Conservation (phyloP, 768 basidiomycete species). For the Boletus edulis region DNA sequence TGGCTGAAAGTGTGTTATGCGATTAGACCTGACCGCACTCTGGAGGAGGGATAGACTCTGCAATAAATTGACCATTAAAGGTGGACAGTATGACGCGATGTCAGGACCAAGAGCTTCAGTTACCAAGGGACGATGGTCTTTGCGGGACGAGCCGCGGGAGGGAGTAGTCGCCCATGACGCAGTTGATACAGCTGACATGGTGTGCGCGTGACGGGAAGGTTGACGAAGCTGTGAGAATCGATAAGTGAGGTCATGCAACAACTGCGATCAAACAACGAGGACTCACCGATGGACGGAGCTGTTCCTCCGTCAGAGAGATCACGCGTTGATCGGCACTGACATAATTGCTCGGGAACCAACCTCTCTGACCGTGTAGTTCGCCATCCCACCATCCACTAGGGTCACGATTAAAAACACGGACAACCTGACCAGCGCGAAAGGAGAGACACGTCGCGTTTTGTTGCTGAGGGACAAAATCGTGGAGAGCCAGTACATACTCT, state of each 20-base stretch:
- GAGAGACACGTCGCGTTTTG: constrained; percentile 78
- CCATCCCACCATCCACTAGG: constrained; percentile 98
- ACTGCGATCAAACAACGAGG: background rate
- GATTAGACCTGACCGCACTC: constrained; percentile 75
- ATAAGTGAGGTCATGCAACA: background rate
- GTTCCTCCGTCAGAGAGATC: constrained; percentile 54
- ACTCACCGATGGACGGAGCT: constrained; percentile 46
- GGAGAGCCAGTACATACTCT: constrained; percentile 88
- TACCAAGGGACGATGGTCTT: constrained; percentile 43
- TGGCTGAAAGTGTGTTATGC: constrained; percentile 84
- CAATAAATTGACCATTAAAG: constrained; percentile 78
- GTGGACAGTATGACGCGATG: constrained; percentile 65
- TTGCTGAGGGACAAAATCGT: constrained; percentile 79
- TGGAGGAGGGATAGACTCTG: constrained; percentile 86
- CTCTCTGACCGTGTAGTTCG: constrained; percentile 81
- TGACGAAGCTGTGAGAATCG: constrained; percentile 27
- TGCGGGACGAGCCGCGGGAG: constrained; percentile 37
- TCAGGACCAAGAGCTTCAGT: constrained; percentile 48
- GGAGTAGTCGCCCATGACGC: constrained; percentile 53
- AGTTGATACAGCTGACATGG: constrained; percentile 49
- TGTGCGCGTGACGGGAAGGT: constrained; percentile 46
- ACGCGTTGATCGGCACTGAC: constrained; percentile 62
- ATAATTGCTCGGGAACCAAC: constrained; percentile 99
- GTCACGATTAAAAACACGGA: constrained; percentile 87
- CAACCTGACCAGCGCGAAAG: constrained; percentile 88